Evolutionary conservation across 1,139 yeast species (phyloP).

Genomic region (Hemisphaericaspora lyxosophila): DNA sequence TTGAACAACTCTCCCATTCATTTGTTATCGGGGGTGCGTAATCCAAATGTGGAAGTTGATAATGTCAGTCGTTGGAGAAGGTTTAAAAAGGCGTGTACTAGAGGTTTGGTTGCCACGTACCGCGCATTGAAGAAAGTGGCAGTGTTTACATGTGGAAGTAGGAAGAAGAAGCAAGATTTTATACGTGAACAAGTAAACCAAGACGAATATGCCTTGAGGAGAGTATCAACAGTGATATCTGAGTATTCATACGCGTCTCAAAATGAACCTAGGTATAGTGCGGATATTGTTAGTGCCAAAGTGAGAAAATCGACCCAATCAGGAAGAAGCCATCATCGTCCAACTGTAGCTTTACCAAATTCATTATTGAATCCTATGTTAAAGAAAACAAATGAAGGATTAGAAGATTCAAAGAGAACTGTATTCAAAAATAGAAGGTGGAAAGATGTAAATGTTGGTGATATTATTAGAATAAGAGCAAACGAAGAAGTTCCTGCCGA

Average conservation of each 20-base stretch:
- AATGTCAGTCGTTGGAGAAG: slow-evolving; percentile 63
- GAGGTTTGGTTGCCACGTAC: slow-evolving; percentile 17
- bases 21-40: slow-evolving; percentile 65
- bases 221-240: slow-evolving; percentile 43
- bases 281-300: slow-evolving; percentile 6
- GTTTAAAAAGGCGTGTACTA: slow-evolving; percentile 51
- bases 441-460: slow-evolving; percentile 91
- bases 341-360: slow-evolving; percentile 20
- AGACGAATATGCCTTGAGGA: slow-evolving; percentile 31
- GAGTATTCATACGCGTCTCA: slow-evolving; percentile 25
- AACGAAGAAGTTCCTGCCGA: slow-evolving; percentile 97
- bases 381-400: slow-evolving; percentile 20
- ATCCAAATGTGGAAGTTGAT: slow-evolving; percentile 76
- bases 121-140: slow-evolving; percentile 23
- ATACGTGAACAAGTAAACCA: slow-evolving; percentile 27
- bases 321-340: slow-evolving; percentile 9
- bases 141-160: slow-evolving; percentile 31
- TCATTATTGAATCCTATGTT: slow-evolving; percentile 36
- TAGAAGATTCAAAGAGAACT: slow-evolving; percentile 13
- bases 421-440: slow-evolving; percentile 44
- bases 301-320: slow-evolving; percentile 15
- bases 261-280: slow-evolving; percentile 15
- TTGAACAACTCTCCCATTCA: slow-evolving; percentile 87
- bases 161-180: slow-evolving; percentile 26
- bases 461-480: slow-evolving; percentile 75